These are phyloP conservation scores for Trichosporon ovoides DNA, from an alignment of 1,284 basidiomycete species.

Conservation along the genomic window DNA sequence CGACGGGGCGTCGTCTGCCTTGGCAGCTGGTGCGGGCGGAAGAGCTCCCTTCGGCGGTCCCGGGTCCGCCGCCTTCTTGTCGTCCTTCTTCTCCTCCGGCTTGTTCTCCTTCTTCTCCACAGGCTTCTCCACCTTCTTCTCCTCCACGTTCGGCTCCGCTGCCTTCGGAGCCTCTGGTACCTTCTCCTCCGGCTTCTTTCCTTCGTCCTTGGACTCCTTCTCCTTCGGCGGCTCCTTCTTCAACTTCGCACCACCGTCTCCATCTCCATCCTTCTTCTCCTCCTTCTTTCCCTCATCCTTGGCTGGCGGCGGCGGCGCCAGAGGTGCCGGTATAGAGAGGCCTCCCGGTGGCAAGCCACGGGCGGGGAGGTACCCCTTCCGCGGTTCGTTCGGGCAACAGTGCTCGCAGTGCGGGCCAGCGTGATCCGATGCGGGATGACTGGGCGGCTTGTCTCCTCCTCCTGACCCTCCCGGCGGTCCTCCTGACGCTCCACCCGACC, in stretches of 20 bases:
- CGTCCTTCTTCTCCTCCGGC: no score
- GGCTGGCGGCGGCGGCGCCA: neutral
- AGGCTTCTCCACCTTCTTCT: no score
- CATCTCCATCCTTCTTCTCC: slow-evolving; percentile 25
- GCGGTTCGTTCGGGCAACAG: neutral
- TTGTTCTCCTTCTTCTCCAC: no score
- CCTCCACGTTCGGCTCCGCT: no score
- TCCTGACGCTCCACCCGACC: no score
- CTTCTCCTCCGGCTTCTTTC: no score
- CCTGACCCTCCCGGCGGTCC: no score
- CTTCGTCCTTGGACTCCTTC: slow-evolving; percentile 22
- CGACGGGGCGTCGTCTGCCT: neutral
- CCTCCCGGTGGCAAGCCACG: neutral
- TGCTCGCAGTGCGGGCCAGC: neutral
- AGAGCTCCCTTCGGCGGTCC: no score
- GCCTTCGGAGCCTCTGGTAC: no score
- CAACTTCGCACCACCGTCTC: slow-evolving; percentile 15
- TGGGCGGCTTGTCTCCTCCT: neutral
- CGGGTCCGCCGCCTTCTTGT: no score
- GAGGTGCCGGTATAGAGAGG: neutral
- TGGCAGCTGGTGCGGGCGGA: no score
- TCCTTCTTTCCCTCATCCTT: slow-evolving; percentile 20
- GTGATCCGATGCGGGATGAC: neutral
- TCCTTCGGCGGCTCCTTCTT: no score
- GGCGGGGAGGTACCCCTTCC: neutral